Conservation (phyloP, 2,329 filamentous ascomycete genomes). For the Epichloe sp. region DNA sequence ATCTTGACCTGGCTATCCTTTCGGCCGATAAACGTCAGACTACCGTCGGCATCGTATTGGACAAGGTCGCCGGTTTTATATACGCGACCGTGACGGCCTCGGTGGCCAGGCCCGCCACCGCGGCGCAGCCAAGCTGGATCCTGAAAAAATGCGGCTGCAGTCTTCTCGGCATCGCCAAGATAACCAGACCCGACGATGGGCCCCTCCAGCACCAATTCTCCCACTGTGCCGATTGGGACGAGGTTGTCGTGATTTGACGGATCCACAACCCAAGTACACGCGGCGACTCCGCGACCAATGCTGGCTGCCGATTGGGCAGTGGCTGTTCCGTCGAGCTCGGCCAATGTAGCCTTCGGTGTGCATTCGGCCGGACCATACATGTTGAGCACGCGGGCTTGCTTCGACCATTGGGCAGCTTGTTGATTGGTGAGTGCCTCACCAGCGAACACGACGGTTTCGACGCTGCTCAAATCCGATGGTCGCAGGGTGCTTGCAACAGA, state of each 20-base stretch:
- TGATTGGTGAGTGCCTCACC: slow-evolving; percentile 2
- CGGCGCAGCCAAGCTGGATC: slow-evolving; percentile 14
- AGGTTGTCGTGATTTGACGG: slow-evolving; percentile 11
- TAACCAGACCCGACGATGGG: slow-evolving; percentile 14
- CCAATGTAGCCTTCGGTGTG: slow-evolving; percentile 3
- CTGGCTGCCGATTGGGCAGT: background rate
- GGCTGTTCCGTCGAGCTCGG: background rate
- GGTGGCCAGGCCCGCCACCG: slow-evolving; percentile 12
- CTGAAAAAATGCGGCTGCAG: slow-evolving; percentile 8
- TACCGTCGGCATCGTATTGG: slow-evolving; percentile 19
- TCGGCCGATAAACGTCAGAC: slow-evolving; percentile 29
- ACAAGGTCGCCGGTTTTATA: slow-evolving; percentile 15
- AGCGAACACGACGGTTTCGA: slow-evolving; percentile 1
- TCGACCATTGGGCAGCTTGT: slow-evolving; percentile 1
- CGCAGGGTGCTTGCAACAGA: slow-evolving; percentile 1
- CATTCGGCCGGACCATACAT: slow-evolving; percentile 9
- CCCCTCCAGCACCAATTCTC: slow-evolving; percentile 17
- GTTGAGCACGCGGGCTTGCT: slow-evolving; percentile 11
- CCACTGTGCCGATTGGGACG: slow-evolving; percentile 10
- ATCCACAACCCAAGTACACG: slow-evolving; percentile 13
- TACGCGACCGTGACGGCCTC: slow-evolving; percentile 3
- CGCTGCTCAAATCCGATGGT: background rate
- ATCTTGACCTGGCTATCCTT: slow-evolving; percentile 44
- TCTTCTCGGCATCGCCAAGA: slow-evolving; percentile 10
- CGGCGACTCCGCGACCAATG: slow-evolving; percentile 5